phyloP scores from a whole-genome alignment of 2,329 filamentous ascomycete species.

The Colletotrichum caudatum region DNA sequence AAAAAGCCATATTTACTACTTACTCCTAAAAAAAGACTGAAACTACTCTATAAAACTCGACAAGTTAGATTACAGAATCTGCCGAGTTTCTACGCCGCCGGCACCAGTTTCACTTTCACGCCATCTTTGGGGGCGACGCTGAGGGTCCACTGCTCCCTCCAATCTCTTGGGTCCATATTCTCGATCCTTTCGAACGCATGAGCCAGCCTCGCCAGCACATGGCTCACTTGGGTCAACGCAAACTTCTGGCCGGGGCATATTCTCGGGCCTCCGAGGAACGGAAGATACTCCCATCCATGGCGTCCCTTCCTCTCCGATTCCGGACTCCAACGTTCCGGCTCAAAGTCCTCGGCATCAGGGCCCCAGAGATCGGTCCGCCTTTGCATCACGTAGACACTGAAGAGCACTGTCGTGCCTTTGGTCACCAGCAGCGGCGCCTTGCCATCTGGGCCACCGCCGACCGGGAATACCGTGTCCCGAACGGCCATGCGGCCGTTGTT shows the following conservation, averaged over 20 bases:
- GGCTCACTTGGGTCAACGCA: constrained; percentile 52
- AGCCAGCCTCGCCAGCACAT: background rate
- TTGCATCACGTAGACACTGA: constrained; percentile 58
- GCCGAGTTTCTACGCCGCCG: background rate
- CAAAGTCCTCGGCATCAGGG: constrained; percentile 52
- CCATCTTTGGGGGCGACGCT: constrained; percentile 3
- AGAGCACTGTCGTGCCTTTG: constrained; percentile 59
- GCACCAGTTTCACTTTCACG: constrained; percentile 4
- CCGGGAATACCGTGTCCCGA: constrained; percentile 61
- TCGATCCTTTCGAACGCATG: background rate
- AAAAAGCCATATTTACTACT: too few species aligned
- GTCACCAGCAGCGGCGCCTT: constrained; percentile 61
- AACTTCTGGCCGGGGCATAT: constrained; percentile 60
- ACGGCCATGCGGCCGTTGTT: constrained; percentile 56
- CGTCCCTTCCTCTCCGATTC: background rate
- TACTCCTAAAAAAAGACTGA: too few species aligned
- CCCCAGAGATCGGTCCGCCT: constrained; percentile 54
- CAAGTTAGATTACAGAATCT: too few species aligned
- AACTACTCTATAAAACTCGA: too few species aligned
- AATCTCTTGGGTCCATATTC: background rate
- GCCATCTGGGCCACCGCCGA: constrained; percentile 63
- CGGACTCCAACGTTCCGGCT: constrained; percentile 55
- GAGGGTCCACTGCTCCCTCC: constrained; percentile 6
- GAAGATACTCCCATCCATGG: constrained; percentile 54
- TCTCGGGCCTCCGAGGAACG: constrained; percentile 58